Evolutionary conservation across 495 filamentous ascomycete species (phyloP).

Genomic region (Immersiella caudata): DNA sequence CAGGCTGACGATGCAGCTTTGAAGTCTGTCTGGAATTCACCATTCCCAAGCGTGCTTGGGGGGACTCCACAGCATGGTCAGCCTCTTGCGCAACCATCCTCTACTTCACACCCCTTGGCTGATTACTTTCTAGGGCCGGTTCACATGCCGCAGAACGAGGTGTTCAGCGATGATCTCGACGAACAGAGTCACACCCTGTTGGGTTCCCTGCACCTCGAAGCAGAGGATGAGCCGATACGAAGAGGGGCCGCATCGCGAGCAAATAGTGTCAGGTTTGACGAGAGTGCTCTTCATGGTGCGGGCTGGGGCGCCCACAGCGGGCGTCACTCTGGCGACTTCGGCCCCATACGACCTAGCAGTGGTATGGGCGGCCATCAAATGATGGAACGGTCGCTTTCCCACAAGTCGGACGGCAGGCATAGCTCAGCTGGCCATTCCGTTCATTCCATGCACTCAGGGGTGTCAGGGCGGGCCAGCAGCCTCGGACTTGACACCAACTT

Average conservation of each 20-base stretch:
- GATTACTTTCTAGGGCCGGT: conserved; percentile 61
- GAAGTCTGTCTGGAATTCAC: conserved; percentile 88
- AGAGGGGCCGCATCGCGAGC: conserved; percentile 85
- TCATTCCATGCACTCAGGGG: conserved; percentile 63
- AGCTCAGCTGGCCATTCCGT: conserved; percentile 86
- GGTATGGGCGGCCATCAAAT: conserved; percentile 76
- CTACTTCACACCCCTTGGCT: conserved; percentile 26
- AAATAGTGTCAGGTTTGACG: conserved; percentile 98
- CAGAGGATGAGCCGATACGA: conserved; percentile 83
- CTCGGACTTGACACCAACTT: conserved; percentile 76
- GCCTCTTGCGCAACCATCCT: conserved; percentile 22
- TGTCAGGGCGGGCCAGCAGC: conserved; percentile 80
- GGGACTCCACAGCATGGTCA: conserved; percentile 83
- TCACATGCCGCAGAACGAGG: conserved; percentile 70
- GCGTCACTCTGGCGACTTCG: conserved; percentile 77
- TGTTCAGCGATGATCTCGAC: conserved; percentile 68
- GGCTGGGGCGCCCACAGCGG: conserved; percentile 80
- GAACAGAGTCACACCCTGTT: conserved; percentile 72
- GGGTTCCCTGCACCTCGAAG: conserved; percentile 69
- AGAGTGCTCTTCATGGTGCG: conserved; percentile 86
- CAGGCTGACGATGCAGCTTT: conserved; percentile 79
- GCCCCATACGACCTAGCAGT: conserved; percentile 76
- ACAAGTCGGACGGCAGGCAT: conserved; percentile 95
- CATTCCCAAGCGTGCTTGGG: conserved; percentile 75
- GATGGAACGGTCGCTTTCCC: conserved; percentile 86